These are phyloP conservation scores for Acer campestre DNA, from an alignment of 345 rosid genomes.

Conservation along the genomic window DNA sequence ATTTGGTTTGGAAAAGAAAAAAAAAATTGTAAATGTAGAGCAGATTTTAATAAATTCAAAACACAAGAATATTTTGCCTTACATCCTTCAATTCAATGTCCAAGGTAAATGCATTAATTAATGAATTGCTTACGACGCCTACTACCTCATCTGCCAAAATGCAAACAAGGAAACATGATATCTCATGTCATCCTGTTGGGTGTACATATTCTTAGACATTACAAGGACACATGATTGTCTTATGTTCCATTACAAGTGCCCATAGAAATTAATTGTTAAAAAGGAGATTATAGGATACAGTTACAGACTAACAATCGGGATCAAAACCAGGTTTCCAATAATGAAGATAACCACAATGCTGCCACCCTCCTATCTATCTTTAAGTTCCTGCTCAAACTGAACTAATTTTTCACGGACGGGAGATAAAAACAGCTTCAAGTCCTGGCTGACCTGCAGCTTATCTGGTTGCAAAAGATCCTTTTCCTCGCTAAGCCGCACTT, in stretches of 20 bases:
- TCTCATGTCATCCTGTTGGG: too few species aligned
- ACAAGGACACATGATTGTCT: constrained; percentile 9
- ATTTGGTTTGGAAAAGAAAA: too few species aligned
- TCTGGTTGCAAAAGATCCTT: constrained; percentile 61
- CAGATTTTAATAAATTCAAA: too few species aligned
- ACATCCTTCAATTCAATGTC: too few species aligned
- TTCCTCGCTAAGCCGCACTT: constrained; percentile 59
- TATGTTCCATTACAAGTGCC: constrained; percentile 17
- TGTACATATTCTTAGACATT: not conserved
- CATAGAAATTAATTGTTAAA: not conserved
- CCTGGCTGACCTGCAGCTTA: constrained; percentile 47
- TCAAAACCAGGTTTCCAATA: not conserved
- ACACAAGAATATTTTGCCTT: too few species aligned
- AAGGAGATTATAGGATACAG: constrained; percentile 12
- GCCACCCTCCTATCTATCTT: constrained; percentile 50
- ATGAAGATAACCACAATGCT: not conserved
- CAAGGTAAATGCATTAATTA: too few species aligned
- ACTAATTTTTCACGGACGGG: constrained; percentile 71
- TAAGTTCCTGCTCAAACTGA: constrained; percentile 84
- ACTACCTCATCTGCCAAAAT: too few species aligned
- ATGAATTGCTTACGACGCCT: too few species aligned
- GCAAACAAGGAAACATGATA: too few species aligned
- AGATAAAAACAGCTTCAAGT: constrained; percentile 67
- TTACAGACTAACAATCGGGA: constrained; percentile 13
- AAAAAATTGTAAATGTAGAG: too few species aligned